phyloP scores from a whole-genome alignment of 2,329 filamentous ascomycete genomes.

The Ascochyta lentis region DNA sequence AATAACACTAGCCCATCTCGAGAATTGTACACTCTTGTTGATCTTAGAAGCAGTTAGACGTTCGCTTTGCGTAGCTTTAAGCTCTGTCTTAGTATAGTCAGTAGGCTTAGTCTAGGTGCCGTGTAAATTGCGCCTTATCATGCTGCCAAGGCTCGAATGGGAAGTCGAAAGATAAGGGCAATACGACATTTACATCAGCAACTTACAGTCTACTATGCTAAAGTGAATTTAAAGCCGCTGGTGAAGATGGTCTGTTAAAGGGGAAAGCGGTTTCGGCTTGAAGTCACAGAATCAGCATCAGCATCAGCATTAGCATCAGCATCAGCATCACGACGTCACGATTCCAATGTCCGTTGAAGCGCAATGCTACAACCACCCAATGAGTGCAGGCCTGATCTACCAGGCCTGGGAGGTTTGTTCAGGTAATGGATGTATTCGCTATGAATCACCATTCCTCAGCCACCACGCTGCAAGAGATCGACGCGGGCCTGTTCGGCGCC shows the following conservation, averaged over 20 bases:
- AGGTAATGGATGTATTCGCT: conserved; percentile 57
- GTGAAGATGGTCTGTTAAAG: too few species aligned
- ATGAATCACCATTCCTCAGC: conserved; percentile 58
- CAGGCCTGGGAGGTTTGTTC: conserved; percentile 53
- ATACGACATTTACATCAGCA: background rate
- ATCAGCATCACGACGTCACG: conserved; percentile 7
- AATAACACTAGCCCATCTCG: too few species aligned
- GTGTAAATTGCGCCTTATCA: background rate
- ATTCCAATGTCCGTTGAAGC: background rate
- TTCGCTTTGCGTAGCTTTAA: too few species aligned
- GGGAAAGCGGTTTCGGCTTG: too few species aligned
- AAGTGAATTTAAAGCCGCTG: background rate
- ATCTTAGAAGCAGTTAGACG: too few species aligned
- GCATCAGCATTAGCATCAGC: background rate
- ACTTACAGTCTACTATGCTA: too few species aligned
- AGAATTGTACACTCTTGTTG: too few species aligned
- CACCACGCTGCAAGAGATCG: conserved; percentile 57
- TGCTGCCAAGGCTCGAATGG: conserved; percentile 1
- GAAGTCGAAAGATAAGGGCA: conserved; percentile 14
- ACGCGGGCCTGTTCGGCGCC: conserved; percentile 30
- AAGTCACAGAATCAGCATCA: background rate
- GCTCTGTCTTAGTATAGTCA: too few species aligned
- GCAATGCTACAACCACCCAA: background rate
- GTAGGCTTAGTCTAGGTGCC: too few species aligned
- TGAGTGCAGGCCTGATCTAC: conserved; percentile 4